Conservation (phyloP, 331 rosid species). For the Telfairia occidentalis region DNA sequence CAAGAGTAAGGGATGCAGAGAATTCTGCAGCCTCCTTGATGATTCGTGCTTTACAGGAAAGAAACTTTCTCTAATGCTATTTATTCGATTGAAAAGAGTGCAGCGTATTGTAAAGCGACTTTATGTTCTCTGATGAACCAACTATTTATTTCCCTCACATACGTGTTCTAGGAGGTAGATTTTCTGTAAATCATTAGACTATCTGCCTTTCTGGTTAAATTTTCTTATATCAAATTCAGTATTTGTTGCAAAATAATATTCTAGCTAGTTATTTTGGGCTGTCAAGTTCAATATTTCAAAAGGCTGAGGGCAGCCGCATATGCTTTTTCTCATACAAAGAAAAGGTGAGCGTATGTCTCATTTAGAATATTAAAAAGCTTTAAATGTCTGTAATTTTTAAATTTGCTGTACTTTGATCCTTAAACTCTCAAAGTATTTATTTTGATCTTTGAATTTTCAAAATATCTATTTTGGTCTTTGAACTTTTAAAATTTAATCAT, state of each 20-base stretch:
- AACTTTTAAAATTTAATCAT: too few species aligned
- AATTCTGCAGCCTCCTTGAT: conserved; percentile 65
- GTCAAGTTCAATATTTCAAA: too few species aligned
- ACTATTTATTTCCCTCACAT: background rate
- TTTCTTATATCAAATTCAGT: background rate
- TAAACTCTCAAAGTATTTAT: too few species aligned
- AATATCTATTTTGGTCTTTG: too few species aligned
- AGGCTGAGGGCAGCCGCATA: too few species aligned
- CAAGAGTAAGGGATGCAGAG: conserved; percentile 39
- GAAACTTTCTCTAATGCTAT: conserved; percentile 17
- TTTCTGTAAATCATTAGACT: background rate
- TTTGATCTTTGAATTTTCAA: too few species aligned
- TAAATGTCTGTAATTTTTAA: too few species aligned
- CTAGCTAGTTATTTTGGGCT: background rate
- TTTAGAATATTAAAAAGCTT: too few species aligned
- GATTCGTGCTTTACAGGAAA: conserved; percentile 34
- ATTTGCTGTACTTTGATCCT: too few species aligned
- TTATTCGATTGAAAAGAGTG: background rate
- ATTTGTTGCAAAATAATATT: background rate
- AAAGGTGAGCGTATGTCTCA: too few species aligned
- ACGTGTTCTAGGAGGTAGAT: background rate
- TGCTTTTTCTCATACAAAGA: too few species aligned
- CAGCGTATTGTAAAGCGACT: background rate
- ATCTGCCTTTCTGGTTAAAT: background rate
- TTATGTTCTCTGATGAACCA: background rate